Conservation (phyloP, 495 filamentous ascomycete genomes). For the Tetracladium marchalianum region DNA sequence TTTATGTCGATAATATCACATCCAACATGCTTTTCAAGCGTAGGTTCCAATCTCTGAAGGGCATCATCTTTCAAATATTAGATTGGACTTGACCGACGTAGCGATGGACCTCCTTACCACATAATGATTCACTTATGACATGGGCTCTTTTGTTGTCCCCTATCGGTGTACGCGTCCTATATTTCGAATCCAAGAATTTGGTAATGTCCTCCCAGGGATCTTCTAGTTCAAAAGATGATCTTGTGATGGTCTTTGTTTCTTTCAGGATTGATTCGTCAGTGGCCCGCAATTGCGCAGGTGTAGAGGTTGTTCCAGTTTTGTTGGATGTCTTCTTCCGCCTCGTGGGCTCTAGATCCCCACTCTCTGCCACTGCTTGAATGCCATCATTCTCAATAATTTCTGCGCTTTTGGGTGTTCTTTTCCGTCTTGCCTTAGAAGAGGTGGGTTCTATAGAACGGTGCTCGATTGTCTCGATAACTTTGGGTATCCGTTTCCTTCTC, state of each 20-base stretch:
- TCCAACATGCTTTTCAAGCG: conserved; percentile 50
- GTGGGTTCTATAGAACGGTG: too few relatives aligned
- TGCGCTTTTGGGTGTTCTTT: too few relatives aligned
- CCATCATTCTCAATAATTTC: too few relatives aligned
- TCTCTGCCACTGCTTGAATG: neutral
- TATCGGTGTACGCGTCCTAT: neutral
- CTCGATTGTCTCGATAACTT: too few relatives aligned
- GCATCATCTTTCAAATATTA: conserved; percentile 32
- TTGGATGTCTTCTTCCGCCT: neutral
- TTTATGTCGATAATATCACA: conserved; percentile 80
- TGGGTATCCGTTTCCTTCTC: too few relatives aligned
- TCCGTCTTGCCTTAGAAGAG: too few relatives aligned
- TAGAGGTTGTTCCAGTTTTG: neutral
- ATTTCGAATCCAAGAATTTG: neutral
- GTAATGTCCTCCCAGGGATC: neutral
- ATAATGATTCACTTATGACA: conserved; percentile 49
- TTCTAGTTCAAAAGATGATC: neutral
- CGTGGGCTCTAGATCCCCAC: neutral
- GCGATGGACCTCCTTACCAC: conserved; percentile 35
- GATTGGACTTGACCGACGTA: neutral
- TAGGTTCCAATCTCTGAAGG: conserved; percentile 43
- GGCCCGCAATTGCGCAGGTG: neutral
- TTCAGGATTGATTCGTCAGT: neutral
- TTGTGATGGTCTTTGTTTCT: neutral
- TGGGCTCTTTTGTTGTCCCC: conserved; percentile 31